phyloP scores from a whole-genome alignment of 2,329 filamentous ascomycete genomes.

The Pestalotiopsis fici region DNA sequence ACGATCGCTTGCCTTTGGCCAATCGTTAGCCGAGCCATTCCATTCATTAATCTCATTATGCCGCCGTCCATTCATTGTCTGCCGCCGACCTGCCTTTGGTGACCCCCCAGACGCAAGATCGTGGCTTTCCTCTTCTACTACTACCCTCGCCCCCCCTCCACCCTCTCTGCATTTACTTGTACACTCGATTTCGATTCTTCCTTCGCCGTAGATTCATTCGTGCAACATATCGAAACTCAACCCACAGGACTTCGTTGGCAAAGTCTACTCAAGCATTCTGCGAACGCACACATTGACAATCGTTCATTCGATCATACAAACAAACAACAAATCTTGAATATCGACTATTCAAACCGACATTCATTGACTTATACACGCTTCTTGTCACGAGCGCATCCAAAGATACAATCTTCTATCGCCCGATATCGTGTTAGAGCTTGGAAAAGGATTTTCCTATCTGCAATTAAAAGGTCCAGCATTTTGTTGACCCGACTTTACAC shows the following conservation, averaged over 20 bases:
- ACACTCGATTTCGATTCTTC: not conserved
- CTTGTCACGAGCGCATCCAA: not conserved
- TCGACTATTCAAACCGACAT: slow-evolving; percentile 10
- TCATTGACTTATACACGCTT: slow-evolving; percentile 7
- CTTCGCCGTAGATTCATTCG: slow-evolving; percentile 3
- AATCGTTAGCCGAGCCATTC: slow-evolving; percentile 6
- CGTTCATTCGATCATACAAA: not conserved
- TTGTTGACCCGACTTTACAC: not conserved
- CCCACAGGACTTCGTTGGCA: slow-evolving; percentile 12
- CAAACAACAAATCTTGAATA: slow-evolving; percentile 8
- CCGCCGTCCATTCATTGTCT: slow-evolving; percentile 2
- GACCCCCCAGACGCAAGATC: slow-evolving; percentile 8
- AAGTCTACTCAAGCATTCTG: slow-evolving; percentile 10
- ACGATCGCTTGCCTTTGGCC: slow-evolving; percentile 8
- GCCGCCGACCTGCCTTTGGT: slow-evolving; percentile 1
- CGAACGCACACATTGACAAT: slow-evolving; percentile 1
- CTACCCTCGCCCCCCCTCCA: not conserved
- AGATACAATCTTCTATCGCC: not conserved
- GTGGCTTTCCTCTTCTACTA: slow-evolving; percentile 8
- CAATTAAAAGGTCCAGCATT: not conserved
- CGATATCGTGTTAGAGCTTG: not conserved
- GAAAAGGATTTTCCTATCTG: slow-evolving; percentile 1
- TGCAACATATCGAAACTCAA: not conserved
- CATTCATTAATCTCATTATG: slow-evolving; percentile 11
- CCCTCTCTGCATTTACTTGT: not conserved